phyloP scores from a whole-genome alignment of 2,329 filamentous ascomycete species.

The Lasiodiplodia hormozganensis region DNA sequence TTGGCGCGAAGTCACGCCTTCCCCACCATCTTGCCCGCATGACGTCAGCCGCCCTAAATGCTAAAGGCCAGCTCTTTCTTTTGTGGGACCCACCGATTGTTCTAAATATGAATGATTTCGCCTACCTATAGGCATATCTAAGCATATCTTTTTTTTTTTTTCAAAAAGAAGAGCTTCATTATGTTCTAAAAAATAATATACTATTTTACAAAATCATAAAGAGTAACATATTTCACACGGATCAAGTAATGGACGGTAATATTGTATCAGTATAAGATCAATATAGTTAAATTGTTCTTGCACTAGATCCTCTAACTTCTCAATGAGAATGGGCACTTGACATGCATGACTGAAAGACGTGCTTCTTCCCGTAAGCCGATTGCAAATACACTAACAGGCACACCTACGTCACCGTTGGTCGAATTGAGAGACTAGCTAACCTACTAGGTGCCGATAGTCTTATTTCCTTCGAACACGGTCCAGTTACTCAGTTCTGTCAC shows the following conservation, averaged over 20 bases:
- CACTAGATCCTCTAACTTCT: background rate
- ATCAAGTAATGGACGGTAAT: too few species aligned
- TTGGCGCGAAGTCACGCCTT: conserved; percentile 10
- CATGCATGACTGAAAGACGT: background rate
- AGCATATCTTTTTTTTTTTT: background rate
- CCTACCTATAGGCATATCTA: background rate
- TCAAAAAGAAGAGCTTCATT: too few species aligned
- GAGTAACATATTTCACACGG: too few species aligned
- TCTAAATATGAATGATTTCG: background rate
- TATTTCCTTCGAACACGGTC: too few species aligned
- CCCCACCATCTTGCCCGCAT: background rate
- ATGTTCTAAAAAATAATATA: too few species aligned
- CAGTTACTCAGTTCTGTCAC: background rate
- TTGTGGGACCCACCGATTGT: background rate
- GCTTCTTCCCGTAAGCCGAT: background rate
- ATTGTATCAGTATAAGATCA: too few species aligned
- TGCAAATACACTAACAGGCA: background rate
- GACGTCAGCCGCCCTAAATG: conserved; percentile 4
- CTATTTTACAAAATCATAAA: too few species aligned
- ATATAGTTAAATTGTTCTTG: background rate
- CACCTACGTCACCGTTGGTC: conserved; percentile 4
- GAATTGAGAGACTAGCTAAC: background rate
- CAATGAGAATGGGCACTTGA: background rate
- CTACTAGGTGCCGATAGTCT: background rate
- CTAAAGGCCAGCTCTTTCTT: background rate